Percentiles rank a stretch among this genome's conserved stretches.
Conservation (phyloP, 1,139 yeast species). For the Sugiyamaella novakii region DNA sequence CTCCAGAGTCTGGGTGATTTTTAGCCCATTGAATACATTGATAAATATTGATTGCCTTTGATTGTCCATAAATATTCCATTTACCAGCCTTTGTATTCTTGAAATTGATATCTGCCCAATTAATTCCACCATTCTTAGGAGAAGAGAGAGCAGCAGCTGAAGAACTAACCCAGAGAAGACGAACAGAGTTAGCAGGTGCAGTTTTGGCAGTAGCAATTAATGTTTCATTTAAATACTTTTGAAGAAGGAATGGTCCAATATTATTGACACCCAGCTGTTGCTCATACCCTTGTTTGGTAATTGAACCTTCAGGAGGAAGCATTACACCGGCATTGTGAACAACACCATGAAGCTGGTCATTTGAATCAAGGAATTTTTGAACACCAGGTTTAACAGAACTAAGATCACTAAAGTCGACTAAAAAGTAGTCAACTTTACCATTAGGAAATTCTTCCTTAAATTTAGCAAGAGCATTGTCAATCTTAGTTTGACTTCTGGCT, state of each 20-base stretch:
- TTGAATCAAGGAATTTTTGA: slow-evolving; percentile 37
- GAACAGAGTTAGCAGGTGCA: slow-evolving; percentile 28
- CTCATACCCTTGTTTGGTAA: slow-evolving; percentile 53
- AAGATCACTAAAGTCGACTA: slow-evolving; percentile 51
- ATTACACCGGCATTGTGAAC: slow-evolving; percentile 51
- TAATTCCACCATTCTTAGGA: slow-evolving; percentile 33
- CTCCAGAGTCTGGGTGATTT: slow-evolving; percentile 34
- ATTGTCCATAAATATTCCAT: slow-evolving; percentile 46
- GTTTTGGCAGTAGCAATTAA: slow-evolving; percentile 43
- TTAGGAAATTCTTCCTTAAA: slow-evolving; percentile 37
- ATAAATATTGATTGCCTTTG: slow-evolving; percentile 50
- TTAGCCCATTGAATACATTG: slow-evolving; percentile 48
- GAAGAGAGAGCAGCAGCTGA: slow-evolving; percentile 42
- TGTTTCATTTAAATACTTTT: slow-evolving; percentile 50
- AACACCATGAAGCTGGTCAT: slow-evolving; percentile 37
- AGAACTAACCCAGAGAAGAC: slow-evolving; percentile 54
- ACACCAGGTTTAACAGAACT: slow-evolving; percentile 49
- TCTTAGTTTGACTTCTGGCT: slow-evolving; percentile 46
- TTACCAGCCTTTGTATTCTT: slow-evolving; percentile 7
- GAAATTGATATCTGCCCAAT: slow-evolving; percentile 46
- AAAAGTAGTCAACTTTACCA: slow-evolving; percentile 32
- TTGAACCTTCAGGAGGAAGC: slow-evolving; percentile 46
- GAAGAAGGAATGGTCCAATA: slow-evolving; percentile 54
- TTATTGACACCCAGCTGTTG: slow-evolving; percentile 55
- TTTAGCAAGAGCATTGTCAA: slow-evolving; percentile 42